Conservation (phyloP, 176 grass and related monocot genomes). For the Eragrostis nindensis region DNA sequence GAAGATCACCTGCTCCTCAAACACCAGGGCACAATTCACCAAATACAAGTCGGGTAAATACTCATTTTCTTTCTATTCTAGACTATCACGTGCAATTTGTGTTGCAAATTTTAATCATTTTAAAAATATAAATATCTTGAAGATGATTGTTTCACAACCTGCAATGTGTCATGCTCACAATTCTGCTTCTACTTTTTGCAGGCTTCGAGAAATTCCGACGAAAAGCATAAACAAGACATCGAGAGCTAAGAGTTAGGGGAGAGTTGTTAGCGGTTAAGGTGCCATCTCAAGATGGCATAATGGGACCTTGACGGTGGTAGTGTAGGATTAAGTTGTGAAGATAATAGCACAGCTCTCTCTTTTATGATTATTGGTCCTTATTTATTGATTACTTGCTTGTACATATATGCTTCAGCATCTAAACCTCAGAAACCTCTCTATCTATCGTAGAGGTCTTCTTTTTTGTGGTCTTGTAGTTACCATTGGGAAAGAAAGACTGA, state of each 20-base stretch:
- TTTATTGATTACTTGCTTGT: slow-evolving; percentile 64
- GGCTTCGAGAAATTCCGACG: slow-evolving; percentile 63
- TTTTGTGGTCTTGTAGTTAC: slow-evolving; percentile 21
- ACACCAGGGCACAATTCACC: slow-evolving; percentile 33
- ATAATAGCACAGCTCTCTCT: slow-evolving; percentile 21
- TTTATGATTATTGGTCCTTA: slow-evolving; percentile 25
- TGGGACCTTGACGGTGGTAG: slow-evolving; percentile 14
- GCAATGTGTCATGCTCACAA: not conserved
- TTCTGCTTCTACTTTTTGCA: slow-evolving; percentile 28
- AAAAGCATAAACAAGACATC: slow-evolving; percentile 56
- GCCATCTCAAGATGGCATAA: slow-evolving; percentile 4
- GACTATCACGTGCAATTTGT: not conserved
- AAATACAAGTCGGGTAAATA: slow-evolving; percentile 49
- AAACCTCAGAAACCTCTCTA: slow-evolving; percentile 17
- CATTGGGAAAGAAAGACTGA: slow-evolving; percentile 10
- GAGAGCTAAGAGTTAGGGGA: slow-evolving; percentile 44
- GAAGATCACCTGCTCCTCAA: slow-evolving; percentile 55
- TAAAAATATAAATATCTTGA: not conserved
- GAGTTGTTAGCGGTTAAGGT: not conserved
- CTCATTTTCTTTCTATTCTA: not conserved
- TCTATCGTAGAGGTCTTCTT: slow-evolving; percentile 7
- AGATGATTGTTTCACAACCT: not conserved
- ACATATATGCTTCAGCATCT: slow-evolving; percentile 43
- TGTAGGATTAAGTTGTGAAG: slow-evolving; percentile 30
- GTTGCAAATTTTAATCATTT: not conserved